Conservation (phyloP, 2,329 filamentous ascomycete species). For the Reticulascus tulasneorum region DNA sequence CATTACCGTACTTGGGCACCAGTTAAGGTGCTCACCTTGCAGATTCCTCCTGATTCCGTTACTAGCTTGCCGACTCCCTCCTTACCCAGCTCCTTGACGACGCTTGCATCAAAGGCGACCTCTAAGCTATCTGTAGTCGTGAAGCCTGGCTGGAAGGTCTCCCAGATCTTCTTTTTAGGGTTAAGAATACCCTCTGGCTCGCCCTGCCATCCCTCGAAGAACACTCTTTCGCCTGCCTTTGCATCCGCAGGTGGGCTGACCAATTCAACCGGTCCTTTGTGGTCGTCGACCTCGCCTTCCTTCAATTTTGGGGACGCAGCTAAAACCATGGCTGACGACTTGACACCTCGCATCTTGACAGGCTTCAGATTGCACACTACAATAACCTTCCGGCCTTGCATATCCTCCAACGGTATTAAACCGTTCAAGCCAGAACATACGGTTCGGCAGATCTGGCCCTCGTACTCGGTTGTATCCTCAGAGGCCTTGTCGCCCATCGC, state of each 20-base stretch:
- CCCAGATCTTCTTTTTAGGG: constrained; percentile 99
- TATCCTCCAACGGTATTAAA: constrained; percentile 85
- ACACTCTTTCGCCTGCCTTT: constrained; percentile 81
- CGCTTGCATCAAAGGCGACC: constrained; percentile 79
- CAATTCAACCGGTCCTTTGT: constrained; percentile 88
- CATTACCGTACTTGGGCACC: constrained; percentile 76
- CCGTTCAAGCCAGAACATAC: constrained; percentile 97
- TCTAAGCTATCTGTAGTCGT: constrained; percentile 78
- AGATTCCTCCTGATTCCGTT: constrained; percentile 73
- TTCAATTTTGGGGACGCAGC: constrained; percentile 82
- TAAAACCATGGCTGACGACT: constrained; percentile 82
- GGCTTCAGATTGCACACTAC: constrained; percentile 98
- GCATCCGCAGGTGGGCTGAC: constrained; percentile 76
- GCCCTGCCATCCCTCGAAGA: constrained; percentile 91
- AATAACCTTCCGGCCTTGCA: constrained; percentile 94
- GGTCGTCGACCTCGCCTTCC: constrained; percentile 79
- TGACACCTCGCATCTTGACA: constrained; percentile 93
- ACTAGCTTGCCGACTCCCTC: constrained; percentile 65
- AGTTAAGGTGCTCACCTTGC: constrained; percentile 77
- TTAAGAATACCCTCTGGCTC: constrained; percentile 92
- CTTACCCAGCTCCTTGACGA: constrained; percentile 72
- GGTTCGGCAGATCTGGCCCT: constrained; percentile 87
- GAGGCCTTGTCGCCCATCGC: constrained; percentile 85
- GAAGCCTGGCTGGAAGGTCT: constrained; percentile 93
- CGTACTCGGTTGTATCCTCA: constrained; percentile 86